Evolutionary conservation across 345 rosid species (phyloP).

Genomic region (Moricandia arvensis): DNA sequence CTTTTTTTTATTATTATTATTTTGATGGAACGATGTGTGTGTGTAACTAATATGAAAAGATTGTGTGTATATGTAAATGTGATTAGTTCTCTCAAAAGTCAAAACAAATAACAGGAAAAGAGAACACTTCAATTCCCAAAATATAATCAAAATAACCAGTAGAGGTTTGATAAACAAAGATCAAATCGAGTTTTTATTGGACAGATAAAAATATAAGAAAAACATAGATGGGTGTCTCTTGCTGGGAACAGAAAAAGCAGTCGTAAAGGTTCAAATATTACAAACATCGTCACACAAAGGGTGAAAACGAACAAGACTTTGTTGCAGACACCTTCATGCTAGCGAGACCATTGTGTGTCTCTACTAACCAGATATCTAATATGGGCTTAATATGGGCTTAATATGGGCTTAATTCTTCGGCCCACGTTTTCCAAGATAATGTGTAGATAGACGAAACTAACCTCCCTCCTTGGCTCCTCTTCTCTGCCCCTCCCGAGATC

Average conservation of each 20-base stretch:
- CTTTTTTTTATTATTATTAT: too few relatives aligned
- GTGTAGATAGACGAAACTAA: background rate
- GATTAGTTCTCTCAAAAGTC: too few relatives aligned
- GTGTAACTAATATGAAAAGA: background rate
- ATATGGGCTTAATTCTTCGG: background rate
- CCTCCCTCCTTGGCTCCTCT: background rate
- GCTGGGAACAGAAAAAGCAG: too few relatives aligned
- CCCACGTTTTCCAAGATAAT: background rate
- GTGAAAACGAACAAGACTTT: too few relatives aligned
- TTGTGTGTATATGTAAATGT: background rate
- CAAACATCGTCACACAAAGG: too few relatives aligned
- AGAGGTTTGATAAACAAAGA: background rate
- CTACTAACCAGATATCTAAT: too few relatives aligned
- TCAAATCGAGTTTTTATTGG: background rate
- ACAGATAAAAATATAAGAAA: background rate
- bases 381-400: too few relatives aligned
- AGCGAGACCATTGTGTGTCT: slow-evolving; percentile 10
- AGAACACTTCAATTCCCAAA: background rate
- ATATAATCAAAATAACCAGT: too few relatives aligned
- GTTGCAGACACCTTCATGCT: slow-evolving; percentile 8
- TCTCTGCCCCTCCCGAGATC: background rate
- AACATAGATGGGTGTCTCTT: background rate
- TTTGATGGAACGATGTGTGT: too few relatives aligned
- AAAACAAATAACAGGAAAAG: background rate
- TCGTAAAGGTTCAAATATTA: too few relatives aligned